Base-by-base conservation (phyloP, 2,329 filamentous ascomycete genomes). In the Talaromyces rugulosus region DNA sequence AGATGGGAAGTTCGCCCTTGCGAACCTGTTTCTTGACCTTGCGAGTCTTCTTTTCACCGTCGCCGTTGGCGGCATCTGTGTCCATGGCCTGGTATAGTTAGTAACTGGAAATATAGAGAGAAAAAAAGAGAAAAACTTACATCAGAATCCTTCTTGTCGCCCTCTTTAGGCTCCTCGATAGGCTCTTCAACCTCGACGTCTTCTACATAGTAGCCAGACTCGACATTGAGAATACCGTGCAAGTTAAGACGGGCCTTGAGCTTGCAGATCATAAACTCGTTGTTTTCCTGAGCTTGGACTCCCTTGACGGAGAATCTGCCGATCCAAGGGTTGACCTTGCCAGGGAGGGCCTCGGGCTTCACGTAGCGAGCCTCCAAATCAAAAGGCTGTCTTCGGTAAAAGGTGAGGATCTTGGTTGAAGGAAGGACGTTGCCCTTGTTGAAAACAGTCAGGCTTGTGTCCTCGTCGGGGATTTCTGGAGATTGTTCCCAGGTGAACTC, bases 221-320 rank as follows among this genome's bases (percentile, higher is more conserved):
- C 95, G 42, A 99, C 90, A 75, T 98, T 98, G 68, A 99, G 83
- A 63, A 99, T 87, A 77, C 95, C 95, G 81, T 98, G 93, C 66
- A 98, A 86, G 81, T 99, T 99, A 61, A 99, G 86, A 66, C 95
- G 89, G 55, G 95, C 94, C 86, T 98, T 98, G 65, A 99, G 88
- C 83, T 99, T 99, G 89, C 95, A 99, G 73, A 98, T 96, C 94
- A 99, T 98, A 78, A 98, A 99, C 76, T 98, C 95, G 64, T 96
- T 91, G 75, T 95, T 93, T 68, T 88, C 86, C 74, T 96, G 92
- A 47, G 92, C 89, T 85, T 97, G 93, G 74, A 99, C 94, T 53
- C 90, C 91, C 86, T 99, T 99, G 77, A 99, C 92, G 50, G 93
- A 96, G 83, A 99, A 99, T 67, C 92, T 89, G 62, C 95, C 95